Conservation (phyloP, 2,329 filamentous ascomycete genomes). For the Fusarium lateritium region DNA sequence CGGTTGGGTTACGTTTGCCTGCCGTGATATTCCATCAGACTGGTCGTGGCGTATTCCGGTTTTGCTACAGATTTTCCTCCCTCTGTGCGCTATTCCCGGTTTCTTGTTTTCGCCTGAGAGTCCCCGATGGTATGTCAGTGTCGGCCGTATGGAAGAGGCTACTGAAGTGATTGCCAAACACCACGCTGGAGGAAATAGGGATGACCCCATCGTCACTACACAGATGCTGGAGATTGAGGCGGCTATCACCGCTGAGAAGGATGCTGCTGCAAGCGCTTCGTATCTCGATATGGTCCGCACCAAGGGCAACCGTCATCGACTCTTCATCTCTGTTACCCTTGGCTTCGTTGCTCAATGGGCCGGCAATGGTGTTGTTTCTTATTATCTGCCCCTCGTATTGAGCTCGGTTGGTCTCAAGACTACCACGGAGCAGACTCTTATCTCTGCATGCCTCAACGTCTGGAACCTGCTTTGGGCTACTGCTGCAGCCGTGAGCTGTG, state of each 20-base stretch:
- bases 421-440: conserved; percentile 3
- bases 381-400: conserved; percentile 13
- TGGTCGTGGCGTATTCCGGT: conserved; percentile 19
- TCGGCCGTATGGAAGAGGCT: conserved; percentile 2
- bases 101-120: conserved; percentile 4
- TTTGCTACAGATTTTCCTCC: not conserved
- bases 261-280: not conserved
- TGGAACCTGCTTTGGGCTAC: conserved; percentile 20
- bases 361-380: conserved; percentile 16
- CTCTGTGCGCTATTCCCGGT: not conserved
- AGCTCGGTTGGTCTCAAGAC: conserved; percentile 5
- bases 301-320: conserved; percentile 10
- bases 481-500: conserved; percentile 1
- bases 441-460: not conserved
- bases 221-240: conserved; percentile 13
- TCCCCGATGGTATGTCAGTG: conserved; percentile 14
- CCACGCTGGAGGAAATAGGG: not conserved
- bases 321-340: conserved; percentile 1
- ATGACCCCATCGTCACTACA: conserved; percentile 7
- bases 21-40: not conserved
- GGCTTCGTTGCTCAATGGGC: conserved; percentile 16
- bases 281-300: conserved; percentile 16
- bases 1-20: conserved; percentile 14
- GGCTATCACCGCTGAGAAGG: conserved; percentile 2
- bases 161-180: not conserved